Evolutionary conservation across 306 rosid genomes (phyloP).

Genomic region (Astragalus membranaceus): DNA sequence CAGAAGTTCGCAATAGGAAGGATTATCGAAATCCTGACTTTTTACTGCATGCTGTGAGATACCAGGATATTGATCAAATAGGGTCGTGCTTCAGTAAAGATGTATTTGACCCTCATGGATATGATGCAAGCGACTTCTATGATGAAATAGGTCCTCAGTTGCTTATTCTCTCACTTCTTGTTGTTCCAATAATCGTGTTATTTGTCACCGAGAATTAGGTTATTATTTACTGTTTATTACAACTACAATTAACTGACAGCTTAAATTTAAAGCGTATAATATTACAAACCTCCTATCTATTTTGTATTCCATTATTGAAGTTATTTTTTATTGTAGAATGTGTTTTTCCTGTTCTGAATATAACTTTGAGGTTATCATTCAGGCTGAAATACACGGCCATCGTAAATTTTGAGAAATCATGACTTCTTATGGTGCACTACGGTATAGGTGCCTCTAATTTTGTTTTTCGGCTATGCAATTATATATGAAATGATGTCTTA

Average conservation of each 20-base stretch:
- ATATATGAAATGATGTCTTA: too few species aligned
- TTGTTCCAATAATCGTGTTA: neutral
- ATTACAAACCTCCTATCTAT: neutral
- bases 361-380: neutral
- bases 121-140: slow-evolving; percentile 74
- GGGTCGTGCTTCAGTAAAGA: slow-evolving; percentile 98
- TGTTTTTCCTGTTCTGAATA: neutral
- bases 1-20: slow-evolving; percentile 91
- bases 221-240: slow-evolving; percentile 10
- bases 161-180: slow-evolving; percentile 17
- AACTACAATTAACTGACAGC: neutral
- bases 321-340: neutral
- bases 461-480: neutral
- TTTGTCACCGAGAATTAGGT: neutral
- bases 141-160: slow-evolving; percentile 67
- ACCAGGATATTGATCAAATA: slow-evolving; percentile 89
- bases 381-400: neutral
- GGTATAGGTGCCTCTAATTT: neutral
- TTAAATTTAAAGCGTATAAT: neutral
- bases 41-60: slow-evolving; percentile 87
- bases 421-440: neutral
- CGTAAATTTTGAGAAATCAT: neutral
- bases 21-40: slow-evolving; percentile 94
- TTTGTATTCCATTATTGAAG: neutral
- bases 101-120: slow-evolving; percentile 96